Conservation (phyloP, 2,329 filamentous ascomycete genomes). For the Corynespora cassiicola region DNA sequence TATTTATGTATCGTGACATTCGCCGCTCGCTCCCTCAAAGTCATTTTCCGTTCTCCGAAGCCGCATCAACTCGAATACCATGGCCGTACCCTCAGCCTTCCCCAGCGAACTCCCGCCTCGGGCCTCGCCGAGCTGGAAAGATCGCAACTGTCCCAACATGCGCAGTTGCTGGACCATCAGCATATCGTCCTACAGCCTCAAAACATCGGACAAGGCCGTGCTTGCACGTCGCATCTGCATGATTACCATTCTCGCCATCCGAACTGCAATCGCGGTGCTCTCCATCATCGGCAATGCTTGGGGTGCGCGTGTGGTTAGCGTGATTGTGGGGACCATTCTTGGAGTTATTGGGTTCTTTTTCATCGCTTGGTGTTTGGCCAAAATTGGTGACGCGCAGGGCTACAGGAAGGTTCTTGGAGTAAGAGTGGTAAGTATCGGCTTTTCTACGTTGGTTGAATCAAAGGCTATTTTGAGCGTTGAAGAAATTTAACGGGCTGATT, state of each 20-base stretch:
- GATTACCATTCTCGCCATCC: constrained; percentile 45
- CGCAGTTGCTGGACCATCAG: constrained; percentile 55
- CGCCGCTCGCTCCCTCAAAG: too few relatives aligned
- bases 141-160: constrained; percentile 47
- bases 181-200: constrained; percentile 52
- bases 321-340: constrained; percentile 54
- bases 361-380: constrained; percentile 51
- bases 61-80: too few relatives aligned
- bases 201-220: constrained; percentile 54
- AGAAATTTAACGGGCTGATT: constrained; percentile 35
- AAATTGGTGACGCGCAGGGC: constrained; percentile 47
- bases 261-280: constrained; percentile 17
- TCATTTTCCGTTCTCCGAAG: too few relatives aligned
- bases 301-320: constrained; percentile 50
- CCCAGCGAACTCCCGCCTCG: constrained; percentile 13
- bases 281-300: constrained; percentile 48
- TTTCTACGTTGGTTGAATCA: too few relatives aligned
- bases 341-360: constrained; percentile 58
- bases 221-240: constrained; percentile 53
- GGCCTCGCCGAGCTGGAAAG: constrained; percentile 50
- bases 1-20: too few relatives aligned
- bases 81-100: constrained; percentile 4
- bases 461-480: background rate
- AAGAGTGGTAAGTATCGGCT: constrained; percentile 9
- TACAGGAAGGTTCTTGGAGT: constrained; percentile 30